Evolutionary conservation across 2,329 filamentous ascomycete genomes (phyloP), one percentile per base, ranked within the genome.

Genomic region (Proliferodiscus dingleyae): DNA sequence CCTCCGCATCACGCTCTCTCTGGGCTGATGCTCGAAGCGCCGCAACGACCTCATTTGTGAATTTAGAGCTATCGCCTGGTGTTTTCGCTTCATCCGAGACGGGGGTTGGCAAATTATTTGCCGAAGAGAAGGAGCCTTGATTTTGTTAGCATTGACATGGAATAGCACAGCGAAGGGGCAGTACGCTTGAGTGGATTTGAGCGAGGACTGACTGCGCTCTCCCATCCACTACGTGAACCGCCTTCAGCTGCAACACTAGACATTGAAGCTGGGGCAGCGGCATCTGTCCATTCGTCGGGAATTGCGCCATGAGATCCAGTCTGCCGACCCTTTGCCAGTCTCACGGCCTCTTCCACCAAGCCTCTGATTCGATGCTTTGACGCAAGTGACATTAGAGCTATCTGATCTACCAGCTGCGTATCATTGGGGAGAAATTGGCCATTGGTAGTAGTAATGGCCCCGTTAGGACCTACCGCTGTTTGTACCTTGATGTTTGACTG

Each of bases 351-450:
- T 60, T 90, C 85, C 3, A 96, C 62, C 23, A 96, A 68, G 10
- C 81, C 79, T 43, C 87, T 77, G 29, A 96, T 58, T 22, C 89
- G 78, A 56, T 94, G 85, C 61, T 91, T 88, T 8, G 88, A 83
- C 15, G 87, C 87, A 46, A 96, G 76, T 5, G 89, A 93, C 47
- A 96, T 64, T 13, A 96, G 72, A 21, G 87, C 85, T 36, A 96
- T 69, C 55, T 96, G 86, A 50, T 95, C 89, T 11, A 86, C 84
- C 26, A 95, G 71, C 43, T 78, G 81, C 2, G 87, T 80, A 34
- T 89, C 85, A 28, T 85, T 81, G 0, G 93, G 78, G 29, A 94
- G 78, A 43, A 85, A 88, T 16, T 80, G 80, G 2, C 82, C 83
- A 11, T 73, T 75, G 1, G 83, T 82, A 33, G 77, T 68, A 2